Evolutionary conservation across 2,329 filamentous ascomycete genomes (phyloP), one percentile per base, ranked within the genome.

Genomic region (Ophidiomyces ophidiicola): DNA sequence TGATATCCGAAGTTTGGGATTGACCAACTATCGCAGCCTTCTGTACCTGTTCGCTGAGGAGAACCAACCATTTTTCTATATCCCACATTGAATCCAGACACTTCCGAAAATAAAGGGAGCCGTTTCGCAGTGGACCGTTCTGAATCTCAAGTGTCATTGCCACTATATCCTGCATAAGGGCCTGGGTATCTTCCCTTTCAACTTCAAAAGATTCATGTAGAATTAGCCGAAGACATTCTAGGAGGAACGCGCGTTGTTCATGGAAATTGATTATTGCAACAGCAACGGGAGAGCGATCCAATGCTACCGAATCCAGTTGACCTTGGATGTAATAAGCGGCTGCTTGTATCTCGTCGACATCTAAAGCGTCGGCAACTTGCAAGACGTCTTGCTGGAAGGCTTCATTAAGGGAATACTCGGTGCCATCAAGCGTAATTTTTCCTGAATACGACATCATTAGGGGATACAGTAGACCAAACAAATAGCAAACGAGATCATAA

Each of bases 251-350:
- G 47, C 88, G 78, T 49, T 83, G 78, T 51, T 87, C 78, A 60
- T 98, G 88, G 59, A 92, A 94, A 48, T 79, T 76, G 53, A 96
- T 82, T 47, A 94, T 74, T 44, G 82, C 82, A 50, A 81, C 80
- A 56, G 87, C 78, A 39, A 85, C 70, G 44, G 83, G 70, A 2
- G 83, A 71, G 17, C 83, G 76, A 44, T 84, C 84, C 4, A 86
- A 68, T 11, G 74, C 67, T 31, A 74, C 68, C 11, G 76, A 70
- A 49, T 87, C 79, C 25, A 76, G 71, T 54, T 83, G 74, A 12
- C 82, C 78, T 40, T 80, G 77, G 36, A 92, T 66, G 42, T 93
- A 75, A 35, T 90, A 72, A 48, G 73, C 71, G 6, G 85, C 82
- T 12, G 88, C 81, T 51, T 90, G 76, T 42, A 93, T 58, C 61